Conservation (phyloP, 225 moss, liverwort and hornwort species). For the Pseudoscleropodium purum region DNA sequence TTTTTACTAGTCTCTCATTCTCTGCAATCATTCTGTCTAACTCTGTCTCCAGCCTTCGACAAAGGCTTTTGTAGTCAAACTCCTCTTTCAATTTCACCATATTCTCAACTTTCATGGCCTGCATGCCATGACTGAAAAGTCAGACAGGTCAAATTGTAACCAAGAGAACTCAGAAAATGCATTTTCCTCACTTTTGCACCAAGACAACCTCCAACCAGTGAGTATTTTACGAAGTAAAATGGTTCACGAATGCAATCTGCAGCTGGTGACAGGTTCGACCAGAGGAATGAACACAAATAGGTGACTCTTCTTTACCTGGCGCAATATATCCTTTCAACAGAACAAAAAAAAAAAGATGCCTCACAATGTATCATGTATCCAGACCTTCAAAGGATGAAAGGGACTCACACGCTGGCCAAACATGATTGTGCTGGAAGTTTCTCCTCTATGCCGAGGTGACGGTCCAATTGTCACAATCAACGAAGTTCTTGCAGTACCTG, state of each 20-base stretch:
- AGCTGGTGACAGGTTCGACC: neutral
- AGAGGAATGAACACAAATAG: neutral
- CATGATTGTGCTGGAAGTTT: slow-evolving; percentile 83
- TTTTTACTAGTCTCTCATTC: slow-evolving; percentile 83
- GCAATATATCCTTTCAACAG: neutral
- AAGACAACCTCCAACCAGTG: neutral
- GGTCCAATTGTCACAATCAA: slow-evolving; percentile 93
- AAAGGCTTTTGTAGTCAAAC: slow-evolving; percentile 91
- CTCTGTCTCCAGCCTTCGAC: slow-evolving; percentile 73
- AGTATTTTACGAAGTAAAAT: neutral
- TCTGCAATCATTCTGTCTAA: slow-evolving; percentile 79
- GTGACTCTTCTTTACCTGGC: neutral
- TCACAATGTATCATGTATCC: neutral
- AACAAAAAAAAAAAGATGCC: neutral
- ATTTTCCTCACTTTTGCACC: neutral
- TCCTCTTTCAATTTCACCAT: slow-evolving; percentile 94
- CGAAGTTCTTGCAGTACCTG: slow-evolving; percentile 87
- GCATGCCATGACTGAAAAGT: slow-evolving; percentile 12
- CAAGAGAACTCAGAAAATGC: neutral
- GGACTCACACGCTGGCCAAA: slow-evolving; percentile 82
- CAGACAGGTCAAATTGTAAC: neutral
- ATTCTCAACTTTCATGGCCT: slow-evolving; percentile 98
- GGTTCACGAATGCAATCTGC: neutral
- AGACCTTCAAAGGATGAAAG: neutral
- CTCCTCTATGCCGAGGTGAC: slow-evolving; percentile 84